phyloP scores from a whole-genome alignment of 441 rosid species.

The Pelargonium cotyledonis region DNA sequence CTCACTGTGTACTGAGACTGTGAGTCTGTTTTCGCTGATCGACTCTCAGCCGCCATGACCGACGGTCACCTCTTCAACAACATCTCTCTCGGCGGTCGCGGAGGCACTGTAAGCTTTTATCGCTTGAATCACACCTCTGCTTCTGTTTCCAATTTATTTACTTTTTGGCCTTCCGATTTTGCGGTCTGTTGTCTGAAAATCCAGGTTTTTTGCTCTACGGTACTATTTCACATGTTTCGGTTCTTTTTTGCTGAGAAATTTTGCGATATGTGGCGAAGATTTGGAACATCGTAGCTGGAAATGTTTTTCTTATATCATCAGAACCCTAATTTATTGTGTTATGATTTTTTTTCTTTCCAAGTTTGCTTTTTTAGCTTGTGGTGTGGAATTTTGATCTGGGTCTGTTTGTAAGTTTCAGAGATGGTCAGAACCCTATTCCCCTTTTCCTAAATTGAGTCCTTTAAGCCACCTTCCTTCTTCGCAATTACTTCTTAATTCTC shows the following conservation, averaged over 20 bases:
- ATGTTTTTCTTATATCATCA: background rate
- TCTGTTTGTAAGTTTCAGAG: no score
- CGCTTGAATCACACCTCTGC: background rate
- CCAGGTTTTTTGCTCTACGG: background rate
- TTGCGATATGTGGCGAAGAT: background rate
- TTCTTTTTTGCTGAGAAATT: background rate
- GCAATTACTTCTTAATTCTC: no score
- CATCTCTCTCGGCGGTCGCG: slow-evolving; percentile 84
- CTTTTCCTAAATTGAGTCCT: no score
- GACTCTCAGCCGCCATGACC: slow-evolving; percentile 36
- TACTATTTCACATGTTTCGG: background rate
- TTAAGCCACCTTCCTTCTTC: no score
- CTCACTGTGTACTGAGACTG: no score
- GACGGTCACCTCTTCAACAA: slow-evolving; percentile 78
- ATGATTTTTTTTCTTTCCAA: background rate
- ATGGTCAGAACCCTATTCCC: no score
- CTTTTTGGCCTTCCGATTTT: background rate
- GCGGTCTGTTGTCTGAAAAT: no score
- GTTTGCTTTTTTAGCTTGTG: background rate
- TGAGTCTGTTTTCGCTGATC: no score
- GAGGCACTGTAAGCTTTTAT: slow-evolving; percentile 56
- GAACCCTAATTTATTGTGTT: background rate
- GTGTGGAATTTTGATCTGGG: background rate
- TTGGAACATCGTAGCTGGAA: background rate
- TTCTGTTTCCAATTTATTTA: background rate